Evolutionary conservation across 148 eudicot genomes (phyloP), one percentile per base, ranked within the genome.

Genomic region (Amaranthus palmeri): DNA sequence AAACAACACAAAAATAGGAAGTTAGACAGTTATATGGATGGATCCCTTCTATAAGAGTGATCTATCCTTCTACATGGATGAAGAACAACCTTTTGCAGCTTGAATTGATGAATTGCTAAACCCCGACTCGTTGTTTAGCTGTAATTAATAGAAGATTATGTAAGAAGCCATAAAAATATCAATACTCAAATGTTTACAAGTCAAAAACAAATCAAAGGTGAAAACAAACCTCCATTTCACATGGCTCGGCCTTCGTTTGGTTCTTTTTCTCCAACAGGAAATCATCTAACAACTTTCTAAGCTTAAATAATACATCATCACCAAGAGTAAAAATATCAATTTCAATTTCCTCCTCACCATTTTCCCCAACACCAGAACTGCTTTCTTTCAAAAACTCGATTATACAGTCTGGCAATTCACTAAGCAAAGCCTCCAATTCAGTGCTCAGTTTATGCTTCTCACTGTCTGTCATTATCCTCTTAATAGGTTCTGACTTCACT

Each of bases 281-380:
- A 54, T 88, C 97, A 86, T 95, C 96, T 64, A 95, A 76, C 57
- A 93, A 85, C 73, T 82, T 91, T 77, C 89, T 83, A 75, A 95
- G 69, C 40, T 77, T 75, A 59, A 85, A 82, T 65, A 95, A 71
- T 40, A 85, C 86, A 58, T 91, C 92, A 64, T 95, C 88, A 78
- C 81, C 73, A 47, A 89, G 90, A 42, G 83, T 72, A 72, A 82
- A 80, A n/a, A 95, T 80, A 77, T 93, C 98, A 78, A 93, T 86
- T 84, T 93, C 98, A 80, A 93, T 91, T 84, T 93, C 98, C 68
- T 88, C 97, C 75, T 91, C 98, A 18, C 73, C 82, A 8, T 74
- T 69, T 79, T 87, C 79, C 54, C 72, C 83, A 41, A 72, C 81
- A 81, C 77, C 76, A 17, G 81, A 79, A 67, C 96, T 80, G 69